phyloP scores from a whole-genome alignment of 306 rosid species.

The Acmispon strigosus region DNA sequence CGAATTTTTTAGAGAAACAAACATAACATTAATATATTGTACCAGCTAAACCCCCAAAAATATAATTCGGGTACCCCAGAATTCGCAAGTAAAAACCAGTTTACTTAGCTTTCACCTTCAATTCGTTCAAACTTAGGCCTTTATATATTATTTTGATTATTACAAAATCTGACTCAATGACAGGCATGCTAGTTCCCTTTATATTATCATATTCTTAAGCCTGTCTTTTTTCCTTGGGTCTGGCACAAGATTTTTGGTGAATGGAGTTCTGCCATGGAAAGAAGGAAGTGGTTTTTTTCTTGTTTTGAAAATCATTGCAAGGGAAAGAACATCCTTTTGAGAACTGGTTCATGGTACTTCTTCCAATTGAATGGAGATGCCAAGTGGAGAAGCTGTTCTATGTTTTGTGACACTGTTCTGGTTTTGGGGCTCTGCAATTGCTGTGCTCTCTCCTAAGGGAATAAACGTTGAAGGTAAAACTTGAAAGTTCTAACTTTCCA shows the following conservation, averaged over 20 bases:
- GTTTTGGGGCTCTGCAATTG: conserved; percentile 50
- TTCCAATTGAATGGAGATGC: conserved; percentile 38
- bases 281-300: conserved; percentile 23
- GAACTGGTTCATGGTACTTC: conserved; percentile 26
- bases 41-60: no score
- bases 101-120: conserved; percentile 7
- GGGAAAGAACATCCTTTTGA: conserved; percentile 28
- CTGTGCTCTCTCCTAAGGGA: conserved; percentile 84
- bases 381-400: conserved; percentile 37
- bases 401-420: conserved; percentile 42
- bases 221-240: conserved; percentile 38
- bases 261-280: conserved; percentile 52
- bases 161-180: conserved; percentile 46
- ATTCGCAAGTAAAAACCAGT: no score
- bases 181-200: conserved; percentile 75
- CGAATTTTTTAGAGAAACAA: no score
- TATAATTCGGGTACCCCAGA: no score
- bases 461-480: conserved; percentile 86
- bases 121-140: conserved; percentile 21
- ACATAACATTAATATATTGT: no score
- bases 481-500: neutral
- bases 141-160: conserved; percentile 32
- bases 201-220: conserved; percentile 30
- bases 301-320: conserved; percentile 36
- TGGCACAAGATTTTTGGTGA: conserved; percentile 49